Evolutionary conservation across 371 early-diverging fungal genomes (phyloP), one percentile per base, ranked within the genome.

Genomic region (Mucor circinelloides): DNA sequence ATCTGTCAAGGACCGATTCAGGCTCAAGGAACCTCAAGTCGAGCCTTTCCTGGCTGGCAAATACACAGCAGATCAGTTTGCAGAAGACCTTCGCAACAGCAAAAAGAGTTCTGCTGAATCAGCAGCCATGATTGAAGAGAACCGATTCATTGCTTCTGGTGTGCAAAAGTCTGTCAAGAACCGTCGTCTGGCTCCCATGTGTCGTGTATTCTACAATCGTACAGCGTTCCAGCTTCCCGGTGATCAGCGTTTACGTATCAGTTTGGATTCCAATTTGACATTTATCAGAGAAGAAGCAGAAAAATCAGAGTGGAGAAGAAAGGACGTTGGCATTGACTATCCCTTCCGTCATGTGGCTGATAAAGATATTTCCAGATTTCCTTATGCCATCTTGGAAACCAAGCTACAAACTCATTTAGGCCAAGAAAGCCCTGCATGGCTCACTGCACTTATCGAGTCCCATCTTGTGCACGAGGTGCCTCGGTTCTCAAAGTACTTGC

Each of bases 191-290:
- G 74, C 82, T 17, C 99, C 99, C 36, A 86, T 90, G 15, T 78
- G 94, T 67, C 93, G 99, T 54, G 96, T 98, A 0, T 97, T 96
- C 70, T 99, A 99, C 83, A 98, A 97, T 78, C 92, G 99, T 73
- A 97, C 96, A 8, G 99, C 99, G 1, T 99, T 99, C 88, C 99
- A 99, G 79, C 78, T 68, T n/a, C 99, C 99, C 2, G 97, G 97
- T 31, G 98, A 98, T 78, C 95, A 99, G 15, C 89, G 95, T 44
- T 94, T 58, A 46, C 92, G 99, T 69, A 95, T 99, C 64, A 95
- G 95, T 32, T 87, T 99, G 7, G 99, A 99, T 77, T 97, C 97
- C 0, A 97, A 99, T 70, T 79, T 99, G 64, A 91, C 96, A 13
- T 95, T 99, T 90, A 94, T 99, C 66, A 94, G 96, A 63, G 99